Base-by-base conservation (phyloP, 176 grass and related monocot genomes). In the barley (Hordeum vulgare) region DNA sequence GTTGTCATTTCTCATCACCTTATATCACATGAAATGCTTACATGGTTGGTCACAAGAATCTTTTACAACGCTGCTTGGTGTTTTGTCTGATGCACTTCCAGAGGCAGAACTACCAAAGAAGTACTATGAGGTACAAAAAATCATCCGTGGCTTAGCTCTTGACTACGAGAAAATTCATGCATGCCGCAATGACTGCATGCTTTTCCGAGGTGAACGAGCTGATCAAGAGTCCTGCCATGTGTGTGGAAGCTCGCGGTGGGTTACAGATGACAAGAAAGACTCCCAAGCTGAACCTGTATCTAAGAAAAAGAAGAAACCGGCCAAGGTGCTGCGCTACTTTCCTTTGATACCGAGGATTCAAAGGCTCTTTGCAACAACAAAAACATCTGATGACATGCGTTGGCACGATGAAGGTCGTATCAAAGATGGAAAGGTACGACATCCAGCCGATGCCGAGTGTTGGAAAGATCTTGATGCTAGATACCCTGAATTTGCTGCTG, bases 301-400 rank as follows among this genome's bases (percentile, higher is more conserved):
- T 39, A 71, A 69, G 62, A 44, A 86, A 31, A 71, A 10, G 27
- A 75, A 75, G 71, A 33, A 33, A 75, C 71, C 45, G 45, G 58
- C 81, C 34, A 88, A 88, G 64, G 23, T 85, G 10, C 49, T 89
- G 66, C 67, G 37, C 0, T 79, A 89, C 29, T 85, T 89, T 34
- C 81, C 65, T 18, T 75, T 89, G 27, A 80, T 80, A 64, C 64
- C 54, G 31, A 84, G 41, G 34, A 23, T 84, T 1, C 26, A 75
- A 20, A 78, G 81, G 31, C 42, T 89, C 5, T 89, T 80, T 74
- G 72, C 62, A 42, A 49, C 49, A 79, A 39, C 34, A 3, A 34
- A 61, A 27, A 77, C 75, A 17, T 39, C 56, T 18, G 14, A 9
- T 61, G 75, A 77, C 11, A 77, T 77, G 74, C 31, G 51, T 9